Base-by-base conservation (phyloP, 192 early-diverging fungal genomes). In the Gorgonomyces haynaldii region DNA sequence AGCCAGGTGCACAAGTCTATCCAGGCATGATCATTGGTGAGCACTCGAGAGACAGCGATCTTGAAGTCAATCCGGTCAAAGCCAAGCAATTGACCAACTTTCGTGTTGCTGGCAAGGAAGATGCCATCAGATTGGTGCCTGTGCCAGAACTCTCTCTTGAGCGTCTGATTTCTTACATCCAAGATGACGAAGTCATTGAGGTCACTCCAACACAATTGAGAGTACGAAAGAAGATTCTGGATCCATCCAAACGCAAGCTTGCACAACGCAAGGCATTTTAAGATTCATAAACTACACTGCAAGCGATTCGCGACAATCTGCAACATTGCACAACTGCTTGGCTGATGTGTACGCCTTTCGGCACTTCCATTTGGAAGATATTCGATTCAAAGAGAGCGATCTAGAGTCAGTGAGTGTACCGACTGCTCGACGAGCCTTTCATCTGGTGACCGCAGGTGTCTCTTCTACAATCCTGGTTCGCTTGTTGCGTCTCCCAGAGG, bases 11-110 rank as follows among this genome's bases (percentile, higher is more conserved):
- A 39, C 81, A 82, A 41, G 79, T 83, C 6, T 89, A 89, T 50
- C 76, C 80, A 16, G 86, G 86, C 28, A 89, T 89, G 86, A 76
- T 89, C 56, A 81, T 89, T 28, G 86, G 86, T 28, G 86, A 89
- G 65, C 76, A 83, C 28, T 81, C 65, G 50, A 74, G 82, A 49
- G 74, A 86, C 16, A 69, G 69, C 26, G 86, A 89, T 52, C 52
- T 89, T 39, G 84, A 86, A 37, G 86, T 89, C 37, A 89, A 89
- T 64, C 86, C 86, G 0, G 79, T 79, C 17, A 82, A 83, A 57
- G 74, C 78, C 24, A 89, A 89, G 69, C 80, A 80, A 56, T 63
- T 83, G 24, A 84, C 82, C 16, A 89, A 89, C 65, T 76, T 87
- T 48, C 76, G 86, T 2, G 77, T 77, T 2, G 79, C 77, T 5